Base-by-base conservation (phyloP, 805 yeast species). In the Jamesozyma lodderae region DNA sequence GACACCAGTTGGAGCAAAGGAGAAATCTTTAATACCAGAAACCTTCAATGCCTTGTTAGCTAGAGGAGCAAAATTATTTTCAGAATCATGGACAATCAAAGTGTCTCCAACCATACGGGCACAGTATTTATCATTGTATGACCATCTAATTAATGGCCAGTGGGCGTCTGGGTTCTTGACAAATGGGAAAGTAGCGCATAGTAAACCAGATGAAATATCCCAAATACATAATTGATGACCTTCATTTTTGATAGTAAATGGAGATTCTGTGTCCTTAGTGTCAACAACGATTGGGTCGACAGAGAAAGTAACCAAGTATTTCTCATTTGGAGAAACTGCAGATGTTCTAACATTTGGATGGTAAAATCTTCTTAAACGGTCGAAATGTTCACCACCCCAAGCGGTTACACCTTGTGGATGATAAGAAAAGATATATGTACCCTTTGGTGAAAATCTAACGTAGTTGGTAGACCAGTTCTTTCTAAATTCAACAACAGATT, bases 61-160 rank as follows among this genome's bases (percentile, higher is more conserved):
- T 49, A 90, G 67, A 47, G 92, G 74, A 44, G 79, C 75, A 76
- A 90, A 86, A 35, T 72, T 68, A 34, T 73, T 67, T 40, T 77
- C 70, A 29, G 87, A 69, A 53, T 90, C 96, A 63, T 90, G 94
- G 48, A 92, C 75, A 35, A 95, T 88, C 49, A 92, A 70, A 25
- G 94, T 94, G 45, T 84, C 92, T 39, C 95, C 95, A 37, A 92
- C 90, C 64, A 85, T 75, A 68, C 98, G 81, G 39, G 96, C 97
- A 67, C 95, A 84, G 70, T 79, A 92, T 62, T 76, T 79, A 64
- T 85, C 95, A 65, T 92, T 94, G 53, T 67, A 71, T 32, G 96
- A 85, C 97, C 97, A 92, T 67, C 87, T 87, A 61, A 92, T 79
- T 54, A 90, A 75, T 35, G 98, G 98, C 98, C 98, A 92, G 44